These are phyloP conservation scores for Trichothecium sympodiale DNA, from an alignment of 2,329 filamentous ascomycete species.

Conservation along the genomic window DNA sequence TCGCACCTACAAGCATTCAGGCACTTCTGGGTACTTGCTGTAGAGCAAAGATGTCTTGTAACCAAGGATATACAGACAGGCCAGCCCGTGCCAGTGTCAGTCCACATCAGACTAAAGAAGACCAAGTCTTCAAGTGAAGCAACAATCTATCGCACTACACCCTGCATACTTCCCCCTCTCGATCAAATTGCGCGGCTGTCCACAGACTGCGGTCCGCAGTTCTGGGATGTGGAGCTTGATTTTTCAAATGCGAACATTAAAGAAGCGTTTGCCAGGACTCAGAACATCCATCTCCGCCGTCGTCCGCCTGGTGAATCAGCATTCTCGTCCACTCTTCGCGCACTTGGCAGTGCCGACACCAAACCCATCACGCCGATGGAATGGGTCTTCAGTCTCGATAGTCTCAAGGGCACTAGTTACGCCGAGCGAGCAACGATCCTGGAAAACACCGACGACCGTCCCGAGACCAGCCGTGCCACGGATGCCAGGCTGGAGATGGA, in stretches of 20 bases:
- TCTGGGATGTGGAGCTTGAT: conserved; percentile 75
- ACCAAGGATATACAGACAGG: conserved; percentile 78
- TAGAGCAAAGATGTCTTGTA: conserved; percentile 80
- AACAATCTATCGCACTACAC: conserved; percentile 34
- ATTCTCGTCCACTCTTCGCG: conserved; percentile 65
- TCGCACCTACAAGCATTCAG: conserved; percentile 93
- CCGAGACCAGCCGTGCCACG: conserved; percentile 40
- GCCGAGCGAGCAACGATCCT: conserved; percentile 58
- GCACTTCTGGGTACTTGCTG: conserved; percentile 92
- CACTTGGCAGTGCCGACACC: conserved; percentile 42
- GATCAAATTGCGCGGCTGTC: conserved; percentile 48
- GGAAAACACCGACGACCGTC: conserved; percentile 32
- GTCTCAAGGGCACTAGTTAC: conserved; percentile 42
- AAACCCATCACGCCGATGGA: conserved; percentile 42
- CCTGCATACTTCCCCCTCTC: conserved; percentile 54
- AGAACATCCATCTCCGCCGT: conserved; percentile 64
- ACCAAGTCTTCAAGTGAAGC: conserved; percentile 24
- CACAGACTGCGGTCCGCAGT: conserved; percentile 51
- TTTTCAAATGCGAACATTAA: conserved; percentile 56
- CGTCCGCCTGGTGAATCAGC: conserved; percentile 56
- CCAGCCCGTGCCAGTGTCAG: conserved; percentile 63
- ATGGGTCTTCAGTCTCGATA: conserved; percentile 61
- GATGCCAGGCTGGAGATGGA: conserved; percentile 63
- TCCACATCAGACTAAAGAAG: conserved; percentile 50
- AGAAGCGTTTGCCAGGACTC: conserved; percentile 51